Evolutionary conservation across 1,284 basidiomycete species (phyloP), one percentile per base, ranked within the genome.

Genomic region (Malassezia globosa): DNA sequence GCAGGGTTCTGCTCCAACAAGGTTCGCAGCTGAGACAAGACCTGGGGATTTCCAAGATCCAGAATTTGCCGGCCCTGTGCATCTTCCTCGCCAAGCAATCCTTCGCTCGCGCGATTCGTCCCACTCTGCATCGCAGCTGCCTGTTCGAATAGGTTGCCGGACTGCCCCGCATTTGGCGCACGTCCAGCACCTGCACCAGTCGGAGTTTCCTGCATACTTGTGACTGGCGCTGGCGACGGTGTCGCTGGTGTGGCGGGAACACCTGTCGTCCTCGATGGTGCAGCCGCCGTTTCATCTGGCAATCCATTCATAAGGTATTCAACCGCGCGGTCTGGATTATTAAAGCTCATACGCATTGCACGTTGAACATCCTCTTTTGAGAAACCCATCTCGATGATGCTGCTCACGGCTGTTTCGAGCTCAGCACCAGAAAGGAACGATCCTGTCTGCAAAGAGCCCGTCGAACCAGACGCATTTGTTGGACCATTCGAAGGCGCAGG

Each of bases 281-380:
- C 26, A 24, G 37, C 27, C 29, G 29, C 29, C 16, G 29, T 31
- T 42, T 86, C 85, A 85, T 86, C 51, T 5, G 51, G 31, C 4
- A 45, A 27, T 62, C 90, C 90, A 56, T 73, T 94, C 80, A 96
- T 84, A 42, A 99, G 77, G 74, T 97, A 97, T 73, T 99, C 94
- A 23, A 90, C 90, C 6, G 94, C 94, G 36, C 94, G 81, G 66
- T 97, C 90, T 1, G 94, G 87, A 74, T 99, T 97, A 75, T 99
- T 99, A 76, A 81, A 99, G 69, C 87, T 90, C 19, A 90, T 92
- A 51, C 87, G 80, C 72, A 99, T 74, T 4, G 92, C 90, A 24
- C 82, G 79, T 66, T 83, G 75, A 25, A 95, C 87, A 66, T 89
- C 58, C 2, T 89, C 87, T 29, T 83, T 79, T 55, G 82, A 79